Conservation (phyloP, 1,139 yeast genomes). For the Kurtzmaniella quercitrusa region DNA sequence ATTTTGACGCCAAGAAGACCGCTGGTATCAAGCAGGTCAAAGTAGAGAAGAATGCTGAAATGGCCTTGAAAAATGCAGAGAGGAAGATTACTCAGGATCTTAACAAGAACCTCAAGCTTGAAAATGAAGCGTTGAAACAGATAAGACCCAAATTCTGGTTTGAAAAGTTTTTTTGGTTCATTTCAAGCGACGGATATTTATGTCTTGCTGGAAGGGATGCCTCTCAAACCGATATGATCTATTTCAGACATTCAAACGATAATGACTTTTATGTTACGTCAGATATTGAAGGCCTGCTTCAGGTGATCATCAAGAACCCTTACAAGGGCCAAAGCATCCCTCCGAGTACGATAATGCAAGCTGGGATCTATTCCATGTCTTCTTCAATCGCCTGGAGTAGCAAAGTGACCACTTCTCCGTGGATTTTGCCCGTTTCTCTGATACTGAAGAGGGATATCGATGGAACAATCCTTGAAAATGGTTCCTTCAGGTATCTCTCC, state of each 20-base stretch:
- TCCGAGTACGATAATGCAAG: conserved; percentile 84
- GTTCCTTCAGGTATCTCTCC: conserved; percentile 54
- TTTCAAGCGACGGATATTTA: conserved; percentile 82
- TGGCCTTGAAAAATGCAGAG: conserved; percentile 84
- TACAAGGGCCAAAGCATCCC: conserved; percentile 58
- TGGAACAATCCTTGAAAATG: conserved; percentile 60
- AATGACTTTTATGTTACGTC: conserved; percentile 72
- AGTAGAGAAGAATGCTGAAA: conserved; percentile 72
- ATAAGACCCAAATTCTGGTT: conserved; percentile 81
- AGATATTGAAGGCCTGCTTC: conserved; percentile 69
- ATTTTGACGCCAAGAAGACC: conserved; percentile 72
- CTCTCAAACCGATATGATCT: conserved; percentile 79
- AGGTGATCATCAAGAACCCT: conserved; percentile 80
- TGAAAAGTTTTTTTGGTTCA: conserved; percentile 92
- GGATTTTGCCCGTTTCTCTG: conserved; percentile 69
- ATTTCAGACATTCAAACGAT: conserved; percentile 69
- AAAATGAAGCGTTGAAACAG: conserved; percentile 58
- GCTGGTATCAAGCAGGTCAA: conserved; percentile 78
- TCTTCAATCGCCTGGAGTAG: conserved; percentile 88
- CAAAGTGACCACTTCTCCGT: conserved; percentile 74
- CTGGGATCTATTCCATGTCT: conserved; percentile 80
- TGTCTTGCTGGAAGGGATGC: conserved; percentile 85
- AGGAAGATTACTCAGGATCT: conserved; percentile 72
- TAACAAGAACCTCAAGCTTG: conserved; percentile 60
- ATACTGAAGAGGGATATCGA: conserved; percentile 68